phyloP scores from a whole-genome alignment of 768 basidiomycete species.

The Amanita rubescens region DNA sequence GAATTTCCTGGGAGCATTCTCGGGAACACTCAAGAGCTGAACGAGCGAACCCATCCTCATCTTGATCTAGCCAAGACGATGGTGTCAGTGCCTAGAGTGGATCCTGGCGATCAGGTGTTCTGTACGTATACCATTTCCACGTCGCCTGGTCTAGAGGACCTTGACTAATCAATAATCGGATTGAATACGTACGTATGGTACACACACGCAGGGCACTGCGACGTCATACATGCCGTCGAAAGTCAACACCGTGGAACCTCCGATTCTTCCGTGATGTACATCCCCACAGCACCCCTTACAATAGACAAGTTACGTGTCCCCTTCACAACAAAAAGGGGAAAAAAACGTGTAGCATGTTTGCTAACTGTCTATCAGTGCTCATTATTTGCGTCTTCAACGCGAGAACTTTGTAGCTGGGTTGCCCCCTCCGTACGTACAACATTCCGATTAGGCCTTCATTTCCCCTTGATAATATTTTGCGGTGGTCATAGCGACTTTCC shows the following conservation, averaged over 20 bases:
- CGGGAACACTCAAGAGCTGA: conserved; percentile 50
- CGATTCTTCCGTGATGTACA: conserved; percentile 52
- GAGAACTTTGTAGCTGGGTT: conserved; percentile 38
- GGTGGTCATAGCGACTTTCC: conserved; percentile 40
- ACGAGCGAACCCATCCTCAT: conserved; percentile 53
- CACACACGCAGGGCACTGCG: conserved; percentile 49
- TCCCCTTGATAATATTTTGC: not conserved
- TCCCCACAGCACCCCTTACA: conserved; percentile 46
- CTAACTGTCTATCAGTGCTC: conserved; percentile 25
- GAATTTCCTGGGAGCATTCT: conserved; percentile 49
- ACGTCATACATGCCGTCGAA: conserved; percentile 51
- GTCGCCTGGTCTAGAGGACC: too few relatives aligned
- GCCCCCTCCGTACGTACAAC: conserved; percentile 37
- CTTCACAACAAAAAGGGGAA: not conserved
- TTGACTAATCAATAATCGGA: too few relatives aligned
- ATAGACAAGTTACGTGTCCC: conserved; percentile 34
- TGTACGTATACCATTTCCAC: conserved; percentile 25
- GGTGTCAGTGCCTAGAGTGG: conserved; percentile 48
- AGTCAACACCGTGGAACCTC: conserved; percentile 33
- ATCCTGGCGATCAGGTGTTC: conserved; percentile 60
- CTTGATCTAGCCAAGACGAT: conserved; percentile 47
- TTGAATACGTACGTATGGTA: too few relatives aligned
- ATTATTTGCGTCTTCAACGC: conserved; percentile 43
- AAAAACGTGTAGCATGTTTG: not conserved
- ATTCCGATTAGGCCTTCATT: not conserved